Conservation (phyloP, 768 basidiomycete genomes). For the Amanita pseudoporphyria region DNA sequence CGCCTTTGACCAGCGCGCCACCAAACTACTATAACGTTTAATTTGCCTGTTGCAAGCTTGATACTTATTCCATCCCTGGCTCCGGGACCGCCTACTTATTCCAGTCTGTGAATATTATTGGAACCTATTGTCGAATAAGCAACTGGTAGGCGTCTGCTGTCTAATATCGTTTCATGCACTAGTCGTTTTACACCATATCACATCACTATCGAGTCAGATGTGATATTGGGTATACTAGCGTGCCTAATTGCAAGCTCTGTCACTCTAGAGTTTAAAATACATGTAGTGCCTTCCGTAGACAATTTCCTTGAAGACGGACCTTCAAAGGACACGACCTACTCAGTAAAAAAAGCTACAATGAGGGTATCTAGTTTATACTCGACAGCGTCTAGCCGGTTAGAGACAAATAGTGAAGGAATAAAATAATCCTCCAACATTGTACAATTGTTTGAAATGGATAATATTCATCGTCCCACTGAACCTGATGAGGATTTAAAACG, state of each 20-base stretch:
- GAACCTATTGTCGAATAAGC: neutral
- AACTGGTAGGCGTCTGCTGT: constrained; percentile 10
- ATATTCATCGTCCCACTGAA: too few relatives aligned
- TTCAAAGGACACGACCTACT: too few relatives aligned
- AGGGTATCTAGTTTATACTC: too few relatives aligned
- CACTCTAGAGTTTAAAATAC: neutral
- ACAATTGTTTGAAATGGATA: too few relatives aligned
- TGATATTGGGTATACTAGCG: constrained; percentile 8
- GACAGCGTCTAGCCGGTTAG: too few relatives aligned
- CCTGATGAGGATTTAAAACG: too few relatives aligned
- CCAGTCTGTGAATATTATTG: constrained; percentile 54
- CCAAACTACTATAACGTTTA: constrained; percentile 77
- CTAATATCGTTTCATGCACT: constrained; percentile 16
- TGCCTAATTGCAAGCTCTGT: neutral
- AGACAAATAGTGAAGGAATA: too few relatives aligned
- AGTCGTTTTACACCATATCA: constrained; percentile 13
- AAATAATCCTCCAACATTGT: too few relatives aligned
- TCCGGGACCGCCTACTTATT: constrained; percentile 82
- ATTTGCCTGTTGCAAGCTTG: neutral
- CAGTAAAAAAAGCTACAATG: too few relatives aligned
- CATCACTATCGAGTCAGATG: constrained; percentile 17
- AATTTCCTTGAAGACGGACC: too few relatives aligned
- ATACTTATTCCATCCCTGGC: constrained; percentile 32
- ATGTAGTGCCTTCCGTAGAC: too few relatives aligned
- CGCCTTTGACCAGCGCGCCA: constrained; percentile 81